Conservation (phyloP, 306 rosid species). For the Hippophae tibetana region DNA sequence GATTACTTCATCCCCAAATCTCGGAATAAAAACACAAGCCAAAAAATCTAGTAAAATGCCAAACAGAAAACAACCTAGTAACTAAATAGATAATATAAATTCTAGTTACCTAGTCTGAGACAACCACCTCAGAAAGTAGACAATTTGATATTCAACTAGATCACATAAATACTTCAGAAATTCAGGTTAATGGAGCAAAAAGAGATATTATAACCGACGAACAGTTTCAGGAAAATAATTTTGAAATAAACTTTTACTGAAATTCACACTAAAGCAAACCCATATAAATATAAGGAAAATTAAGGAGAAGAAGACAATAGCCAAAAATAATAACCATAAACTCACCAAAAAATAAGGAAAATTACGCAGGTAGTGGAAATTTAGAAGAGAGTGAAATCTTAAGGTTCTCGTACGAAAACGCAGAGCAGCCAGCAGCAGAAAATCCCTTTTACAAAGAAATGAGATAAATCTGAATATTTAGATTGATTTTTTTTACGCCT, state of each 20-base stretch:
- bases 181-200: constrained; percentile 9
- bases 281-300: constrained; percentile 9
- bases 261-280: constrained; percentile 18
- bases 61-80: constrained; percentile 14
- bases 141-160: neutral
- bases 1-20: constrained; percentile 3
- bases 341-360: constrained; percentile 42
- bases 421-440: constrained; percentile 7
- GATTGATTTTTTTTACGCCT: constrained; percentile 13
- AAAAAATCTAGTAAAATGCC: constrained; percentile 1
- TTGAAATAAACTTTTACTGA: neutral
- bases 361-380: constrained; percentile 20
- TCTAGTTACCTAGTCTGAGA: constrained; percentile 1
- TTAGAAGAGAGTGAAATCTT: constrained; percentile 21
- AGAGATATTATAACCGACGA: constrained; percentile 12
- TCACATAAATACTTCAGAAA: constrained; percentile 2
- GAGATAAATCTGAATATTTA: constrained; percentile 22
- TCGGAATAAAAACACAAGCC: neutral
- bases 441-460: constrained; percentile 20
- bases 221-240: constrained; percentile 2
- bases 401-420: constrained; percentile 27
- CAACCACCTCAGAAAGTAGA: neutral
- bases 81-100: constrained; percentile 3
- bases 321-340: constrained; percentile 10
- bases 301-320: constrained; percentile 15